Conservation (phyloP, 768 basidiomycete species). For the Lentinula detonsa region DNA sequence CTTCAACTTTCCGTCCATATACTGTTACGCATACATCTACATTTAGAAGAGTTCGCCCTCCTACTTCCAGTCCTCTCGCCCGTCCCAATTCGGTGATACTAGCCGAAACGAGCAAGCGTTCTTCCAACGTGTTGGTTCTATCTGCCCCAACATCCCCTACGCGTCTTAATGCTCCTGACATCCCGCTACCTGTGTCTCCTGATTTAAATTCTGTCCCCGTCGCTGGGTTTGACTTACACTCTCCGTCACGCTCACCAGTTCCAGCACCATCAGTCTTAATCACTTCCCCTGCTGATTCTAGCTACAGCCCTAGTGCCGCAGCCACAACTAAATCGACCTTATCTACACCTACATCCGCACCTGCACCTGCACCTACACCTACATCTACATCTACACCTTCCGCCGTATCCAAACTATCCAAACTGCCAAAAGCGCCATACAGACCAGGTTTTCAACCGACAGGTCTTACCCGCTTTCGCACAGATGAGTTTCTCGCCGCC, state of each 20-base stretch:
- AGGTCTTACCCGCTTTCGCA: conserved; percentile 73
- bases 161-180: background rate
- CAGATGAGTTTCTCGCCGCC: conserved; percentile 70
- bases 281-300: background rate
- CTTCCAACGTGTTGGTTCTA: background rate
- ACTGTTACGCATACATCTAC: background rate
- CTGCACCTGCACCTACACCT: conserved; percentile 14
- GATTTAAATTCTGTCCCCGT: background rate
- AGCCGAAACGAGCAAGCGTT: background rate
- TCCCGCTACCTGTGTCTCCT: background rate
- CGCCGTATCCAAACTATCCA: conserved; percentile 29
- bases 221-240: background rate
- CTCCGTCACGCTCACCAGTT: background rate
- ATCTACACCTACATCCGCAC: conserved; percentile 10
- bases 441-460: conserved; percentile 91
- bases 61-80: background rate
- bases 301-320: no score
- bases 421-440: conserved; percentile 51
- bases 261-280: background rate
- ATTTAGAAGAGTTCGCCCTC: conserved; percentile 1
- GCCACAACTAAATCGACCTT: background rate
- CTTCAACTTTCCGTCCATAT: background rate
- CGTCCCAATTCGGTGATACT: background rate
- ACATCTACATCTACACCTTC: conserved; percentile 20
- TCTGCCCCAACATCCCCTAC: background rate